Conservation (phyloP, 352 stramenopile genomes). For the Phytophthora tentaculata region DNA sequence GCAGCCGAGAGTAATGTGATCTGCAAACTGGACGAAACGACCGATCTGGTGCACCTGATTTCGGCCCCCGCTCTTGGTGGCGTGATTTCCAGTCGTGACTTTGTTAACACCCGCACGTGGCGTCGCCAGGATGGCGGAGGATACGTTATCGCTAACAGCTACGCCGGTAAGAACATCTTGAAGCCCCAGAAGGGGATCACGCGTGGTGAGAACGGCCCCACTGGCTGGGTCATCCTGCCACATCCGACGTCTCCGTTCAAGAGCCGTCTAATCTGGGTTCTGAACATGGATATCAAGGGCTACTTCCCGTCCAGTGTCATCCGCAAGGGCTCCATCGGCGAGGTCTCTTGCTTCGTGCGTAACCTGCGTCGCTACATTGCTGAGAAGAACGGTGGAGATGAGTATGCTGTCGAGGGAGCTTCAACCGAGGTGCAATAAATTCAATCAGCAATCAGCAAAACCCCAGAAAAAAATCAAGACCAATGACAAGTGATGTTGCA, state of each 20-base stretch:
- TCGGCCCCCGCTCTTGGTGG: conserved; percentile 70
- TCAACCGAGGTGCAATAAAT: conserved; percentile 43
- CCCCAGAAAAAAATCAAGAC: conserved; percentile 35
- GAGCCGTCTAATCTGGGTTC: conserved; percentile 79
- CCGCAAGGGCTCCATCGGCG: conserved; percentile 80
- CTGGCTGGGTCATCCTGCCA: conserved; percentile 77
- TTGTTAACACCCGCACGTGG: conserved; percentile 82
- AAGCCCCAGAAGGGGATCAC: conserved; percentile 75
- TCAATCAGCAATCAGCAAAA: conserved; percentile 32
- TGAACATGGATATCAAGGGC: conserved; percentile 89
- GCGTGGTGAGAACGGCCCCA: conserved; percentile 79
- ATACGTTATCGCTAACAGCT: conserved; percentile 71
- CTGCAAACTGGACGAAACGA: conserved; percentile 69
- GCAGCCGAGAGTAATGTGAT: conserved; percentile 80
- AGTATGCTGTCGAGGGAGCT: conserved; percentile 29
- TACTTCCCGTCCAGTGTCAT: conserved; percentile 84
- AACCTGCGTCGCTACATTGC: conserved; percentile 78
- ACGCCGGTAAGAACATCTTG: conserved; percentile 73
- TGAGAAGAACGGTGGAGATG: conserved; percentile 38
- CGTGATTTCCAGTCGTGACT: conserved; percentile 85
- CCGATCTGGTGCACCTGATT: conserved; percentile 74
- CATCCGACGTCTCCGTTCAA: conserved; percentile 81
- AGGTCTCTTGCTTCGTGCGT: conserved; percentile 80
- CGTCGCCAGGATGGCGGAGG: conserved; percentile 69
- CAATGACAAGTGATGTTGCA: conserved; percentile 32